These are phyloP conservation scores for Cordyceps javanica DNA, from an alignment of 2,329 filamentous ascomycete genomes.

Conservation along the genomic window DNA sequence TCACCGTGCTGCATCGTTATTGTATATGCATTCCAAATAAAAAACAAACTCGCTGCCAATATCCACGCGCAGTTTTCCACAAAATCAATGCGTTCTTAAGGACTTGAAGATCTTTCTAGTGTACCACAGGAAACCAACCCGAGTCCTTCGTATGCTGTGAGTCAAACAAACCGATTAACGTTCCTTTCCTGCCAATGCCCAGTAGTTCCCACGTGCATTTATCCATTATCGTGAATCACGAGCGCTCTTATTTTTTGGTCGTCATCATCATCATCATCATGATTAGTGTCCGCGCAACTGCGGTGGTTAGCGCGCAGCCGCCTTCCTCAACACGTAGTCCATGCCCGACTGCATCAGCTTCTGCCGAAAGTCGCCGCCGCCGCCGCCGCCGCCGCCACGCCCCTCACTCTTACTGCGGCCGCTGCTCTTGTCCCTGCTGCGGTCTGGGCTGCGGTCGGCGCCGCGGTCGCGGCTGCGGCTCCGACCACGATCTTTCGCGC, in stretches of 20 bases:
- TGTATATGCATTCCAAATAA: too few species aligned
- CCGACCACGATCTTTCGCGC: not conserved
- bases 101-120: not conserved
- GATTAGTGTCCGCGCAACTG: slow-evolving; percentile 39
- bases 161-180: not conserved
- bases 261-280: slow-evolving; percentile 21
- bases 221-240: not conserved
- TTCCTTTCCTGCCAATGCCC: not conserved
- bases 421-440: not conserved
- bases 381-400: slow-evolving; percentile 7
- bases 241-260: not conserved
- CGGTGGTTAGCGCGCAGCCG: slow-evolving; percentile 21
- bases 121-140: not conserved
- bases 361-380: slow-evolving; percentile 17
- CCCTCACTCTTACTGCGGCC: slow-evolving; percentile 7
- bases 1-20: too few species aligned
- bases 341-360: slow-evolving; percentile 22
- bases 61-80: too few species aligned
- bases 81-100: not conserved
- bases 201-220: not conserved
- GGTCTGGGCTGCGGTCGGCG: not conserved
- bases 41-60: too few species aligned
- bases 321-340: slow-evolving; percentile 19
- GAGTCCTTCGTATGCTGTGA: not conserved
- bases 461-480: not conserved